Conservation (phyloP, 2,329 filamentous ascomycete genomes). For the Allantophomopsis cytisporea region DNA sequence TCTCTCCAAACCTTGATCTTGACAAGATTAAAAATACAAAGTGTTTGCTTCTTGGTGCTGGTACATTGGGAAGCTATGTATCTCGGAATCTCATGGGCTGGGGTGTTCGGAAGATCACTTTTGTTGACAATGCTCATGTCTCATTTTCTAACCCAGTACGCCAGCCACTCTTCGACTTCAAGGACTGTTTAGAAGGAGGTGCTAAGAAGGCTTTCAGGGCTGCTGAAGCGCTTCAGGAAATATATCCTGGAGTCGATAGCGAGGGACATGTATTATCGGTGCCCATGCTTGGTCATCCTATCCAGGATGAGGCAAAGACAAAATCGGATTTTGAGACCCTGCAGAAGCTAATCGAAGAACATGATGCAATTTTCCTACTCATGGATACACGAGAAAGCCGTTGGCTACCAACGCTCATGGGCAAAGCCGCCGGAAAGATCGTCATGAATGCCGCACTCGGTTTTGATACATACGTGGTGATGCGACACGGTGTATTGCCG, state of each 20-base stretch:
- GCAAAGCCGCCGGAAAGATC: constrained; percentile 82
- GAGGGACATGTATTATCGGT: constrained; percentile 72
- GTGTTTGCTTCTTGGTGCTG: constrained; percentile 82
- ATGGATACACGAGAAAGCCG: constrained; percentile 93
- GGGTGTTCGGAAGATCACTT: constrained; percentile 91
- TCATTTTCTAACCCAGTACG: constrained; percentile 95
- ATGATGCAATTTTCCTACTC: constrained; percentile 89
- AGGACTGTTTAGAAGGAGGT: constrained; percentile 78
- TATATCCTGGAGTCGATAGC: constrained; percentile 82
- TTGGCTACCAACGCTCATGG: constrained; percentile 95
- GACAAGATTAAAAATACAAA: constrained; percentile 81
- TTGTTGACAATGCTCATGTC: constrained; percentile 85
- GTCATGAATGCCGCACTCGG: constrained; percentile 94
- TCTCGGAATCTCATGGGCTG: constrained; percentile 86
- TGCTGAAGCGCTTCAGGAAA: constrained; percentile 65
- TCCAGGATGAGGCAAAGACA: constrained; percentile 56
- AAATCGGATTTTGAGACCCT: constrained; percentile 65
- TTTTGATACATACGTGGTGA: constrained; percentile 93
- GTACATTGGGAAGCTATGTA: constrained; percentile 88
- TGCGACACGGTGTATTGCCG: constrained; percentile 73
- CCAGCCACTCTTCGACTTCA: constrained; percentile 82
- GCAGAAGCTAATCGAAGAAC: constrained; percentile 60
- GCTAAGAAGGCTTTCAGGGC: constrained; percentile 72
- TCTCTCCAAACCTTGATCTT: constrained; percentile 77
- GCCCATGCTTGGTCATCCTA: constrained; percentile 90